Conservation (phyloP, 2,329 filamentous ascomycete species). For the Hypoxylon sp. region DNA sequence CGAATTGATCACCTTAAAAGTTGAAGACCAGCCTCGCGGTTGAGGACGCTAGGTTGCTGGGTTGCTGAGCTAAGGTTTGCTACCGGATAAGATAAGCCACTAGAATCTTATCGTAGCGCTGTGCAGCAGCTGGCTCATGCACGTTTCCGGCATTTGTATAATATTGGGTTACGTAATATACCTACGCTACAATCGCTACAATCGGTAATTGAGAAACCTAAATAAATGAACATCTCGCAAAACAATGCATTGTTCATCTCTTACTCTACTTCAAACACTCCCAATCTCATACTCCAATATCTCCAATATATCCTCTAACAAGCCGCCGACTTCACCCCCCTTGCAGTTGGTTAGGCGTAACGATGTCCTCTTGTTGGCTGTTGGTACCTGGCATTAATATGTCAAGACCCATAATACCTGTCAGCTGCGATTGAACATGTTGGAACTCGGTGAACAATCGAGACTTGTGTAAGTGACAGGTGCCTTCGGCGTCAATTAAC, state of each 20-base stretch:
- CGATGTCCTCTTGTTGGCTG: not conserved
- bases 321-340: not conserved
- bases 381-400: constrained; percentile 8
- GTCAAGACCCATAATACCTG: not conserved
- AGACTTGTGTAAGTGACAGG: constrained; percentile 1
- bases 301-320: not conserved
- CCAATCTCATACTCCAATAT: not conserved
- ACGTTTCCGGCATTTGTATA: not conserved
- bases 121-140: constrained; percentile 23
- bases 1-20: constrained; percentile 11
- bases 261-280: not conserved
- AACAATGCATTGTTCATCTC: not conserved
- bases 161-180: not conserved
- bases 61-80: constrained; percentile 17
- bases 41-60: not conserved
- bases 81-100: constrained; percentile 31
- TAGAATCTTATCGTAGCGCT: constrained; percentile 10
- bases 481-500: not conserved
- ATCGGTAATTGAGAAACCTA: not conserved
- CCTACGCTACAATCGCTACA: too few relatives aligned
- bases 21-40: constrained; percentile 7
- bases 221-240: not conserved
- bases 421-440: not conserved
- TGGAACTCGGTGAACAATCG: constrained; percentile 1
- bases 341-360: not conserved